These are phyloP conservation scores for Periconia macrospinosa DNA, from an alignment of 2,329 filamentous ascomycete species.

Conservation along the genomic window DNA sequence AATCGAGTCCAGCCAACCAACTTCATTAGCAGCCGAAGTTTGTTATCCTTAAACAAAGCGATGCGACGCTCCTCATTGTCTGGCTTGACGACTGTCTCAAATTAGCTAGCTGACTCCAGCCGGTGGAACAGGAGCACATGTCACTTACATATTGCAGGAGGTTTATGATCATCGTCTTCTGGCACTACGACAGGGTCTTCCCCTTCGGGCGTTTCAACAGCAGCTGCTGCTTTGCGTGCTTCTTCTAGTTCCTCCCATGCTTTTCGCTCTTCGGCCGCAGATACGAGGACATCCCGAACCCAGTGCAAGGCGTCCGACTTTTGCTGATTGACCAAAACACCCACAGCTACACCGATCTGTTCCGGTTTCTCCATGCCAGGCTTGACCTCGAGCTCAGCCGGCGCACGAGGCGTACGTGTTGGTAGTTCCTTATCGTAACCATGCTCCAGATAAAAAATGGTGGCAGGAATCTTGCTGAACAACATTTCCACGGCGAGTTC, in stretches of 20 bases:
- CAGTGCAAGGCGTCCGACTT: slow-evolving; percentile 77
- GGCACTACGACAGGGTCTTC: slow-evolving; percentile 34
- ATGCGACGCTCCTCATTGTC: slow-evolving; percentile 67
- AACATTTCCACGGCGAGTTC: slow-evolving; percentile 88
- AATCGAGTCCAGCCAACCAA: slow-evolving; percentile 70
- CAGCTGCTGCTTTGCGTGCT: slow-evolving; percentile 52
- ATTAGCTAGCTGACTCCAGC: slow-evolving; percentile 20
- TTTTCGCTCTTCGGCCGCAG: slow-evolving; percentile 71
- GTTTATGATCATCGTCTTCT: slow-evolving; percentile 33
- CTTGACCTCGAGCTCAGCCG: slow-evolving; percentile 82
- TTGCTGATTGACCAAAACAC: slow-evolving; percentile 77
- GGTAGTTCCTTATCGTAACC: slow-evolving; percentile 81
- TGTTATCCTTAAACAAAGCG: slow-evolving; percentile 86
- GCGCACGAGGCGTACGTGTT: slow-evolving; percentile 66
- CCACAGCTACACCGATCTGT: slow-evolving; percentile 78
- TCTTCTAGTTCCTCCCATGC: slow-evolving; percentile 75
- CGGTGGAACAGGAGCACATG: slow-evolving; percentile 13
- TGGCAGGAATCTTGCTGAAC: slow-evolving; percentile 87
- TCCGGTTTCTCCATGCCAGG: slow-evolving; percentile 64
- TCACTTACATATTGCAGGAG: slow-evolving; percentile 50
- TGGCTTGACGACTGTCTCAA: slow-evolving; percentile 47
- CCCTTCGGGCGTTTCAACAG: slow-evolving; percentile 35
- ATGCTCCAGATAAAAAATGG: slow-evolving; percentile 85
- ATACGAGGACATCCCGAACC: slow-evolving; percentile 72
- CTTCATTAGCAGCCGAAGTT: slow-evolving; percentile 81